Evolutionary conservation across 2,329 filamentous ascomycete genomes (phyloP).

Genomic region (Trichoderma endophyticum): DNA sequence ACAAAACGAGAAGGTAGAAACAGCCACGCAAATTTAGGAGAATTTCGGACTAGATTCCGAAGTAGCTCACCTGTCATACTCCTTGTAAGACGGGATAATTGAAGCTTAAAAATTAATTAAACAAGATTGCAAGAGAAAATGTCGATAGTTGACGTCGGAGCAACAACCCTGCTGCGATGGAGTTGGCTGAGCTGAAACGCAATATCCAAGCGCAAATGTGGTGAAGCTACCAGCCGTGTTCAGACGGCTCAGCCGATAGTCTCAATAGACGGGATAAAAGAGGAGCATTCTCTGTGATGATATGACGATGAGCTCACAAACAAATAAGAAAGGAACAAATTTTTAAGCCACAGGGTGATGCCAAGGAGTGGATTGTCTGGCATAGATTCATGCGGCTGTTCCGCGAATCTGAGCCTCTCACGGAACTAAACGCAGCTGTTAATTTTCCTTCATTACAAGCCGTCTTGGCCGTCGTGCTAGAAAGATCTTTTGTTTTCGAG

Average conservation of each 20-base stretch:
- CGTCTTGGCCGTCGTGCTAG: neutral
- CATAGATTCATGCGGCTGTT: neutral
- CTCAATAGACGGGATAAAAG: neutral
- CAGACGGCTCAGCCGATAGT: neutral
- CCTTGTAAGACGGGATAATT: neutral
- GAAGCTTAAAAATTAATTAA: slow-evolving; percentile 15
- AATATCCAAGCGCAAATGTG: too few species aligned
- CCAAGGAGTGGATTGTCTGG: neutral
- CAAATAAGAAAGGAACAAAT: neutral
- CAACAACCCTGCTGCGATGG: neutral
- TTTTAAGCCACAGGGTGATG: neutral
- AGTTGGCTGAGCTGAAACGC: neutral
- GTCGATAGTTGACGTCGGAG: neutral
- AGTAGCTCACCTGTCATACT: neutral
- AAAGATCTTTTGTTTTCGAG: neutral
- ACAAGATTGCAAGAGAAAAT: neutral
- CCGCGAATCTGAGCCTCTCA: neutral
- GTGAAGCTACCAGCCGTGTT: neutral
- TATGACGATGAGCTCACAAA: neutral
- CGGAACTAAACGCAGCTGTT: neutral
- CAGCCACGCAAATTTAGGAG: neutral
- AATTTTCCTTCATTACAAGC: neutral
- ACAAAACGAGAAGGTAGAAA: slow-evolving; percentile 10
- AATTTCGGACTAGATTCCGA: slow-evolving; percentile 5
- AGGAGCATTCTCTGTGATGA: neutral